Base-by-base conservation (phyloP, 2,329 filamentous ascomycete genomes). In the Endothia cerciana region DNA sequence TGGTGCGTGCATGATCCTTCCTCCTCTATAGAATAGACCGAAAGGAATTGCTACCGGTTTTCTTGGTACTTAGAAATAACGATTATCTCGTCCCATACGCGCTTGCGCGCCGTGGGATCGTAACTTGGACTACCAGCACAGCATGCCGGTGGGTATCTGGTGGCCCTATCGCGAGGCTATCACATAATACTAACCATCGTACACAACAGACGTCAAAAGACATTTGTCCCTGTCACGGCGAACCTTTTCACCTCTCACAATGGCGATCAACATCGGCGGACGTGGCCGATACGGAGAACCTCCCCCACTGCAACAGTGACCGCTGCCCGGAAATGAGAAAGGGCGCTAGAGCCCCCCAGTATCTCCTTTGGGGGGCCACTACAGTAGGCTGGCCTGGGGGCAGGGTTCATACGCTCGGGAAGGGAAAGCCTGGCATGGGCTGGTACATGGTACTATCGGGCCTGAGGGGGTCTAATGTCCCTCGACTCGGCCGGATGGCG, bases 291-390 rank as follows among this genome's bases (percentile, higher is more conserved):
- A 51, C 47, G 47, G 47, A 51, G 22, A 51, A 28, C 28, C 47
- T 51, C 25, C 47, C 47, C 47, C 47, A 51, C 47, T 17, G 53
- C 53, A 45, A 59, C n/a, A 45, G 40, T 13, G 45, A 45, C 40
- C 57, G 22, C 36, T 13, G 38, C 57, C 57, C n/a, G 57, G 57
- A 59, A 43, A 59, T 59, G 57, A 59, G 57, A 59, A 30, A 43
- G 33, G 40, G 40, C 57, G 40, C 57, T 59, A 59, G 57, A 59
- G 40, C 57, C 57, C 45, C 57, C 40, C n/a, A 28, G n/a, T n/a
- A 36, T 19, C 28, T 59, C 40, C 57, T n/a, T 1, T 45, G 45
- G n/a, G 57, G 57, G 47, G 28, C 47, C 28, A 51, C 25, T 15
- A 15, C 19, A n/a, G 13, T 55, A 19, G 41, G 41, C 41, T 17